phyloP scores from a whole-genome alignment of 352 stramenopile species.

The Phytophthora kernoviae region DNA sequence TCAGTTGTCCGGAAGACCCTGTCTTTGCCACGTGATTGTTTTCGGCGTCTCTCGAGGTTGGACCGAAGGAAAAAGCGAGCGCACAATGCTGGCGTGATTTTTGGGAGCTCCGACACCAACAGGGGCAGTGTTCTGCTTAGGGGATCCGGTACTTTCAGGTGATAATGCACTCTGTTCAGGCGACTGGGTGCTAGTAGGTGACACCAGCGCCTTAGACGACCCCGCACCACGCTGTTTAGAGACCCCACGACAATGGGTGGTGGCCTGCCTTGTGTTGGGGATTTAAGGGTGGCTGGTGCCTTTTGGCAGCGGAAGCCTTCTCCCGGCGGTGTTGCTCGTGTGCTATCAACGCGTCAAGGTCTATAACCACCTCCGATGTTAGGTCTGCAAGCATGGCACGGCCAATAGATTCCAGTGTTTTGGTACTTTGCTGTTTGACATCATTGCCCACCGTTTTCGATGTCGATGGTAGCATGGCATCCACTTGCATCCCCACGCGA shows the following conservation, averaged over 20 bases:
- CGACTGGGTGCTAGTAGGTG: neutral
- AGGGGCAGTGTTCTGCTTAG: neutral
- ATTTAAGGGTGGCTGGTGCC: neutral
- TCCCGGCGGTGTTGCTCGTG: constrained; percentile 37
- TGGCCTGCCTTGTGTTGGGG: neutral
- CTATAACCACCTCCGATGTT: constrained; percentile 55
- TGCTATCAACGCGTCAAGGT: constrained; percentile 61
- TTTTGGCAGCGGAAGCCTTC: constrained; percentile 9
- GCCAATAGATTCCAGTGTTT: constrained; percentile 38
- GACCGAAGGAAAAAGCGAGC: constrained; percentile 30
- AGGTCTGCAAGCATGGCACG: constrained; percentile 54
- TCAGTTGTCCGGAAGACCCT: constrained; percentile 27
- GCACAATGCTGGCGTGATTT: constrained; percentile 27
- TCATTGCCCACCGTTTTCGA: constrained; percentile 10
- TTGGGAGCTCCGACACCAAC: constrained; percentile 1
- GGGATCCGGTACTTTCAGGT: neutral
- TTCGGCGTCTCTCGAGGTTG: constrained; percentile 5
- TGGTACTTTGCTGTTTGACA: constrained; percentile 18
- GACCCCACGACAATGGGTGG: neutral
- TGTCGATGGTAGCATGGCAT: constrained; percentile 49
- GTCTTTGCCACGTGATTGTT: neutral
- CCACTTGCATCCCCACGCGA: constrained; percentile 59
- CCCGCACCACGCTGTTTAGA: neutral
- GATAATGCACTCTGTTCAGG: neutral
- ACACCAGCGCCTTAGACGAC: neutral